A percentile compares a stretch with the other conserved stretches of the same genome.
Conservation (phyloP, 139 green algal species). For the Chlorella sp. region DNA sequence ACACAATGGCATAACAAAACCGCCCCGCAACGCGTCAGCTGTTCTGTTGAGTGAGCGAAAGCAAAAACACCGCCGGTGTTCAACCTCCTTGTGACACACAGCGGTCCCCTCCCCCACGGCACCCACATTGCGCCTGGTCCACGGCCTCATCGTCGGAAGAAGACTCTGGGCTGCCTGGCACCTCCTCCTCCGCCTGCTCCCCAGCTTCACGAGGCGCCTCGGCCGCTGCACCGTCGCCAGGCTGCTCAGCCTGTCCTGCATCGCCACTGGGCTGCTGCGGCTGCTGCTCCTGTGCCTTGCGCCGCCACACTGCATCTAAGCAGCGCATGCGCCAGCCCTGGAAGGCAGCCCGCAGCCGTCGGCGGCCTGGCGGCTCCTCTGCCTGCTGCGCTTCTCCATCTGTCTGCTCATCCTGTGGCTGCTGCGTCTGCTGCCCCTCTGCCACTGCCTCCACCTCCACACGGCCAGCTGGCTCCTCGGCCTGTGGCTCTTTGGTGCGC, state of each 20-base stretch:
- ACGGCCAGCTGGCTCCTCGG: too few species aligned
- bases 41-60: too few species aligned
- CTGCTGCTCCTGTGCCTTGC: not conserved
- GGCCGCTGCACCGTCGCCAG: too few species aligned
- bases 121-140: conserved; percentile 13
- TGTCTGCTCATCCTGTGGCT: not conserved
- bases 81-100: too few species aligned
- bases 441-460: not conserved
- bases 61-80: too few species aligned
- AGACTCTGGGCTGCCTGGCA: not conserved
- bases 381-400: not conserved
- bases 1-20: too few species aligned
- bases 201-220: too few species aligned
- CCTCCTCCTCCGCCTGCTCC: too few species aligned
- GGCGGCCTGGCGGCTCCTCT: not conserved
- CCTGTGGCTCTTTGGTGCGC: too few species aligned
- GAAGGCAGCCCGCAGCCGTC: not conserved
- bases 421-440: not conserved
- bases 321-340: conserved; percentile 15
- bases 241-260: too few species aligned
- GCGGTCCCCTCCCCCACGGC: not conserved
- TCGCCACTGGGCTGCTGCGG: too few species aligned
- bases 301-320: conserved; percentile 5
- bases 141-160: not conserved
- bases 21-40: too few species aligned